These are phyloP conservation scores for Papiliotrema nemorosa DNA, from an alignment of 1,284 basidiomycete species.

Conservation along the genomic window DNA sequence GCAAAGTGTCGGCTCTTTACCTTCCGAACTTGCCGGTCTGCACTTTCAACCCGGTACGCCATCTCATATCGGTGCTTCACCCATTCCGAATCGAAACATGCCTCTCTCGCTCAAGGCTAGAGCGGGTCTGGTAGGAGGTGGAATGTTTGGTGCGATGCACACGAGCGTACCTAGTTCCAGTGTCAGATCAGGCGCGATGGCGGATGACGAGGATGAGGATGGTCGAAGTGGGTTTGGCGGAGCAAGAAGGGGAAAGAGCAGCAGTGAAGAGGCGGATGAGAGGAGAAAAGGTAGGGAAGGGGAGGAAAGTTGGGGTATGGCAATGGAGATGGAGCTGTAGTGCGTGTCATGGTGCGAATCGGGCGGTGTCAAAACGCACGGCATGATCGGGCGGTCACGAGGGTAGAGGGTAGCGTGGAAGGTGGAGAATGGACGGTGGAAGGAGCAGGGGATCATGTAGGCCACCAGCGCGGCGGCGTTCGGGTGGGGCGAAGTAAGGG, in stretches of 20 bases:
- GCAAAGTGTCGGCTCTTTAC: constrained; percentile 31
- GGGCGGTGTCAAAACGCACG: no score
- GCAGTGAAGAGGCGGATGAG: constrained; percentile 33
- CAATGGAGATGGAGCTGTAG: constrained; percentile 34
- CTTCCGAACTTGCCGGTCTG: constrained; percentile 35
- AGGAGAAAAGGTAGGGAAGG: constrained; percentile 25
- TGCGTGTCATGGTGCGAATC: no score
- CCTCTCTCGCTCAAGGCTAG: constrained; percentile 24
- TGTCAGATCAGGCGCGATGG: constrained; percentile 34
- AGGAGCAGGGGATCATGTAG: no score
- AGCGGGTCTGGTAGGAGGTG: constrained; percentile 39
- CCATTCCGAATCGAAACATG: constrained; percentile 28
- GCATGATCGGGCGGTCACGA: no score
- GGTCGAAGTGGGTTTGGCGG: no score
- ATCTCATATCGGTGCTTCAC: constrained; percentile 10
- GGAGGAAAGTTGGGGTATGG: constrained; percentile 33
- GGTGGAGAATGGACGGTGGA: no score
- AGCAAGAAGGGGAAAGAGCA: constrained; percentile 26
- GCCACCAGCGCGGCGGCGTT: no score
- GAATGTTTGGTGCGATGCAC: constrained; percentile 40
- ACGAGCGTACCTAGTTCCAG: constrained; percentile 28
- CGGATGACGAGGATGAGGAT: constrained; percentile 40
- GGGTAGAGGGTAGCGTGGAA: no score
- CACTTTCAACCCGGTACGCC: constrained; percentile 32
- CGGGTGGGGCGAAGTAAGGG: no score